Base-by-base conservation (phyloP, 2,329 filamentous ascomycete genomes). In the Pseudonectria foliicola region DNA sequence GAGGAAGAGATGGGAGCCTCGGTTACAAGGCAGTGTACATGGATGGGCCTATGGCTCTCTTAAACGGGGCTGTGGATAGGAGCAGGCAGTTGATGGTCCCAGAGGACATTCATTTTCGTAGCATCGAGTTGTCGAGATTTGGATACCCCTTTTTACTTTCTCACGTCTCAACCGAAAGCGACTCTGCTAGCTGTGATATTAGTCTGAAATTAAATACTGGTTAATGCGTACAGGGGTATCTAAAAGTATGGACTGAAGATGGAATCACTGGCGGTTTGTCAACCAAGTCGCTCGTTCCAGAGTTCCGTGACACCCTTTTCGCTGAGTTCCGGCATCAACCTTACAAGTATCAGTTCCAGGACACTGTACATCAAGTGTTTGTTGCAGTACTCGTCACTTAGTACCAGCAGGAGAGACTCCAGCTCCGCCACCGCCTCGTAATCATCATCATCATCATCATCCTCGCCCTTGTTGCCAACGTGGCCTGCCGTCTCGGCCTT, bases 311-410 rank as follows among this genome's bases (percentile, higher is more conserved):
- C 73, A 25, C 79, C 77, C 55, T 76, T 79, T 50, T 86, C 82
- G 35, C 71, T 71, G 50, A 96, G 59, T 63, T 98, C 92, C 4
- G 92, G 92, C 54, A 95, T 75, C 42, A 96, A 61, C 45, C 82
- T 77, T 37, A 87, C 75, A n/a, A 95, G 67, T 3, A 95, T 57
- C 38, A 90, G 63, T 63, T 98, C 92, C 24, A 96, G 64, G 31
- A 92, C 69, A 29, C 77, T 71, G 54, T 94, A 95, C 48, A 95
- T 67, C 23, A 96, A 66, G 63, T 95, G 88, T 64, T 89, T 93
- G 63, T 98, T 98, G 62, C 88, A 82, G 63, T 95, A 95, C 33
- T 74, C 69, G 60, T 95, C 88, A 12, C 75, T 76, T 46, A 95
- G 81, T 25, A 89, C 68, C 49, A 83, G 77, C 30, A 96, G 68